Evolutionary conservation across 2,329 filamentous ascomycete species (phyloP).

Genomic region (Phyllosticta citribraziliensis): DNA sequence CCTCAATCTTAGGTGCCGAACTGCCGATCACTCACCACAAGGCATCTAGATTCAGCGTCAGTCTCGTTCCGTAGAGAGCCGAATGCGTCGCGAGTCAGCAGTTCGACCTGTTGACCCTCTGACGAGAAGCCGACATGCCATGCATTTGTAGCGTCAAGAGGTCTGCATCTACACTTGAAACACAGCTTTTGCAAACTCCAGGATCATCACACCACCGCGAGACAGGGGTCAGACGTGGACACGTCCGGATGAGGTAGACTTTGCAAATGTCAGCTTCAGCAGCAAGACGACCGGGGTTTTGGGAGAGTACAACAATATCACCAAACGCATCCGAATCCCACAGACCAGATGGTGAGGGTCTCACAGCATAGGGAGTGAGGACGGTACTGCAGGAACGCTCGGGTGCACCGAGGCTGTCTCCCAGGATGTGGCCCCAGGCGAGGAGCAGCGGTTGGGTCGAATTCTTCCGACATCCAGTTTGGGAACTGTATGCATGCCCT

Average conservation of each 20-base stretch:
- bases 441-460: slow-evolving; percentile 10
- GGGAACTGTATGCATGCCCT: not conserved
- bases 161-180: not conserved
- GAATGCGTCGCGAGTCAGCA: not conserved
- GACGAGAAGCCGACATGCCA: not conserved
- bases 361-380: not conserved
- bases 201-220: not conserved
- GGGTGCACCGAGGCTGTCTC: slow-evolving; percentile 7
- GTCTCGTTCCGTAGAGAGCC: not conserved
- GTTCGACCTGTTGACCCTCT: not conserved
- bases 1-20: not conserved
- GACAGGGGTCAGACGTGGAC: not conserved
- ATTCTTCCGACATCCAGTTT: slow-evolving; percentile 4
- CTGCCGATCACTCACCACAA: not conserved
- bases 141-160: not conserved
- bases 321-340: not conserved
- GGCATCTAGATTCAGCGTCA: not conserved
- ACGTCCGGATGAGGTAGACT: not conserved
- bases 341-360: not conserved
- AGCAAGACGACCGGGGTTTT: not conserved
- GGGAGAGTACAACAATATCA: not conserved
- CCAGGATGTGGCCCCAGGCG: slow-evolving; percentile 5
- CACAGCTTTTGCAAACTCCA: not conserved
- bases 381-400: slow-evolving; percentile 9
- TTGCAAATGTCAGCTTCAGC: not conserved